Percentiles rank a stretch among this genome's conserved stretches.
These are phyloP conservation scores for Lactifluus volemus DNA, from an alignment of 768 basidiomycete species.

Conservation along the genomic window DNA sequence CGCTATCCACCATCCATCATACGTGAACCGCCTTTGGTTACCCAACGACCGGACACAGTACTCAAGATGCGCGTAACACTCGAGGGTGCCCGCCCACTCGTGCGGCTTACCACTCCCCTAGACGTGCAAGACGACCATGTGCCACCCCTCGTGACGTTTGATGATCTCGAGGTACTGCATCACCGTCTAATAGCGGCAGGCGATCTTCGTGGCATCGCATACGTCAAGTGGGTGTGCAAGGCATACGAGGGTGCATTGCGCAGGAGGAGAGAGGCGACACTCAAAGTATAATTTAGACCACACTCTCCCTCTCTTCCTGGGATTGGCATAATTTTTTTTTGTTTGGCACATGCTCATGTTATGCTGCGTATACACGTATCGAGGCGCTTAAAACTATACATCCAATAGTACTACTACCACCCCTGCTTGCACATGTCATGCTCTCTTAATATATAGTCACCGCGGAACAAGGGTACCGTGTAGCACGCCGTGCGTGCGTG, in stretches of 20 bases:
- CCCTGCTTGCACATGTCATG: not conserved
- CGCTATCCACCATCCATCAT: conserved; percentile 56
- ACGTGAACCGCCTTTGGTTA: conserved; percentile 25
- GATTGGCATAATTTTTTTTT: no score
- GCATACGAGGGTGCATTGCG: conserved; percentile 64
- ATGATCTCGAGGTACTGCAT: conserved; percentile 73
- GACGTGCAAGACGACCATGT: conserved; percentile 69
- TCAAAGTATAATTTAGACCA: not conserved
- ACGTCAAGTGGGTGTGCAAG: conserved; percentile 65
- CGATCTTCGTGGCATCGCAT: conserved; percentile 43
- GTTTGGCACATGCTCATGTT: not conserved
- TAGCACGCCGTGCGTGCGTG: not conserved
- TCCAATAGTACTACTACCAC: conserved; percentile 6
- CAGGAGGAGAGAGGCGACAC: conserved; percentile 40
- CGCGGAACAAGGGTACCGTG: not conserved
- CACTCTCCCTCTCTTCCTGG: no score
- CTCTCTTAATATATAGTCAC: not conserved
- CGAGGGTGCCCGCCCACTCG: conserved; percentile 51
- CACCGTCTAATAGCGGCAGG: conserved; percentile 48
- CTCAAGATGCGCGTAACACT: conserved; percentile 49
- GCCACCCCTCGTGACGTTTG: conserved; percentile 70
- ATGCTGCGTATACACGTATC: conserved; percentile 8
- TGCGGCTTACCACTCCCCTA: conserved; percentile 52
- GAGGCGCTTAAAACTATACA: conserved; percentile 4
- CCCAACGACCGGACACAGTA: conserved; percentile 13